Conservation (phyloP, 1,139 yeast genomes). For the Debaryomyces sp. region DNA sequence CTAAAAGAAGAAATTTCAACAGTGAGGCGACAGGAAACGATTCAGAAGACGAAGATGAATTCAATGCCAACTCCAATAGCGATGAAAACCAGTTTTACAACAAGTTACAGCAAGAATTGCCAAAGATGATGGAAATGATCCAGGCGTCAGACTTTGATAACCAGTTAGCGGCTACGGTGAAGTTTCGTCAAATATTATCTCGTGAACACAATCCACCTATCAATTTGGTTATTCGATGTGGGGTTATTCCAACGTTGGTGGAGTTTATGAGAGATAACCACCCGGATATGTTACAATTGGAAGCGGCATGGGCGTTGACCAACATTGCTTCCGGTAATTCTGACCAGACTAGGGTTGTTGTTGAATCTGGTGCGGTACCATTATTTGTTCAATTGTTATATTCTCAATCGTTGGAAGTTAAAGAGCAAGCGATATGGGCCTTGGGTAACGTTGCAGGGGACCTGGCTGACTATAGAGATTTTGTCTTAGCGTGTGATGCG, state of each 20-base stretch:
- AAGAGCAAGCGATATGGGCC: conserved; percentile 99
- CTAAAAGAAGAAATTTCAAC: conserved; percentile 84
- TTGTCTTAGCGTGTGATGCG: conserved; percentile 81
- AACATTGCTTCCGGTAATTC: conserved; percentile 96
- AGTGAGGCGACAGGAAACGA: conserved; percentile 37
- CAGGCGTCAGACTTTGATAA: conserved; percentile 75
- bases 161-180: conserved; percentile 87
- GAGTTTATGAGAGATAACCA: conserved; percentile 78
- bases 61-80: conserved; percentile 24
- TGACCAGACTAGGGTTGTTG: conserved; percentile 87
- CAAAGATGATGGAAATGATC: conserved; percentile 82
- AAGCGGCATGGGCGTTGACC: conserved; percentile 99
- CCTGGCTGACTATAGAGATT: conserved; percentile 85
- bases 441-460: conserved; percentile 99
- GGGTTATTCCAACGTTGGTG: conserved; percentile 90
- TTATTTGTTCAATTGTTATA: conserved; percentile 79
- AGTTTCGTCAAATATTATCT: conserved; percentile 89
- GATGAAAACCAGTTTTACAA: conserved; percentile 56
- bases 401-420: conserved; percentile 85
- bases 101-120: conserved; percentile 75
- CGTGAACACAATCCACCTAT: conserved; percentile 98
- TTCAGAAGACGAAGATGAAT: conserved; percentile 50
- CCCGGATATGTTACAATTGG: conserved; percentile 88
- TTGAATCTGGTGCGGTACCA: conserved; percentile 93
- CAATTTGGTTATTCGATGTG: conserved; percentile 87